Evolutionary conservation across 352 stramenopile species (phyloP).

Genomic region (Blastocystis sp.): DNA sequence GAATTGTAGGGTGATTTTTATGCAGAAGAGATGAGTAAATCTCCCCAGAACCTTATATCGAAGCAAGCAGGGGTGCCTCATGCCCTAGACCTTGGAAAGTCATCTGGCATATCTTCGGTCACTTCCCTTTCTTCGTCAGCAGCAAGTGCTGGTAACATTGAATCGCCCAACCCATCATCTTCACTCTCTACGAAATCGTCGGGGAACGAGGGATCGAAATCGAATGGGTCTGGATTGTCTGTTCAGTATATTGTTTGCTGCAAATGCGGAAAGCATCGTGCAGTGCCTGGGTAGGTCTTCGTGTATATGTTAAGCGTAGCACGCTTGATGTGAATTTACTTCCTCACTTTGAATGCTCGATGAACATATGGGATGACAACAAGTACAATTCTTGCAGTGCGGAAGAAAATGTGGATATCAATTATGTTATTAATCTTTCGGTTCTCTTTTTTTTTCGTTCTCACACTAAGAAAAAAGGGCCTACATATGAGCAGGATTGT

Average conservation of each 20-base stretch:
- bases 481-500: slow-evolving; percentile 49
- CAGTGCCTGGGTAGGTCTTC: not conserved
- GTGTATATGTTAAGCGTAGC: not conserved
- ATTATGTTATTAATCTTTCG: slow-evolving; percentile 46
- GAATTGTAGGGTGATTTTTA: not conserved
- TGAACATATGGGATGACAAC: slow-evolving; percentile 61
- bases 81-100: not conserved
- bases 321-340: slow-evolving; percentile 38
- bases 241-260: slow-evolving; percentile 47
- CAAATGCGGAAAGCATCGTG: slow-evolving; percentile 50
- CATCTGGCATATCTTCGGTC: too few species aligned
- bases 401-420: slow-evolving; percentile 48
- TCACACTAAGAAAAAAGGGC: slow-evolving; percentile 16
- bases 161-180: too few species aligned
- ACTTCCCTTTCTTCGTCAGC: too few species aligned
- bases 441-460: not conserved
- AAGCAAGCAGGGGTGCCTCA: not conserved
- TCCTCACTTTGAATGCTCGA: slow-evolving; percentile 40
- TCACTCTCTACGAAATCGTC: not conserved
- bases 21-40: not conserved
- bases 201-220: not conserved
- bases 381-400: slow-evolving; percentile 36
- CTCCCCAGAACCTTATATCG: not conserved
- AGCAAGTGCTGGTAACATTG: too few species aligned
- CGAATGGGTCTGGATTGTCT: not conserved